phyloP scores from a whole-genome alignment of 2,329 filamentous ascomycete genomes.

The Bipolaris bicolor region DNA sequence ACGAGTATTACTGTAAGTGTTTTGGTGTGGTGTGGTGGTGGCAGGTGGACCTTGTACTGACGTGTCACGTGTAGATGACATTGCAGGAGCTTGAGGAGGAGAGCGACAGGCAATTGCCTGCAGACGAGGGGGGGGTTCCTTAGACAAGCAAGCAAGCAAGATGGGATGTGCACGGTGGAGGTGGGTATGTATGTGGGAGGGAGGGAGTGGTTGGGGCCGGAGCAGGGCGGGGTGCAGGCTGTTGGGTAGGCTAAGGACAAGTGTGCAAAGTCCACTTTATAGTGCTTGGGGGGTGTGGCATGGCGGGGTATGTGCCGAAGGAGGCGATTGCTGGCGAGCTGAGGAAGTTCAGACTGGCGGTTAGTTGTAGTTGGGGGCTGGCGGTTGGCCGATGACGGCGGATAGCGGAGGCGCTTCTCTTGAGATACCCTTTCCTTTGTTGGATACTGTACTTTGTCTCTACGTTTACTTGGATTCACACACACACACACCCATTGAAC shows the following conservation, averaged over 20 bases:
- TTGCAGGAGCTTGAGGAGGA: slow-evolving; percentile 13
- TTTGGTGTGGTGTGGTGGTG: slow-evolving; percentile 18
- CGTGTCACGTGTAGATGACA: slow-evolving; percentile 11
- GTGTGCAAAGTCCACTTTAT: slow-evolving; percentile 1
- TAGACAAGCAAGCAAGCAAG: slow-evolving; percentile 6
- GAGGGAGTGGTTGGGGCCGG: slow-evolving; percentile 2
- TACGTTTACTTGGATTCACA: too few relatives aligned
- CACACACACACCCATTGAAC: too few relatives aligned
- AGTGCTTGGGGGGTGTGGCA: not conserved
- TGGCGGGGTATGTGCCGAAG: slow-evolving; percentile 7
- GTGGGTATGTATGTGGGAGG: not conserved
- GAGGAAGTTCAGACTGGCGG: not conserved
- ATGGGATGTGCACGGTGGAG: slow-evolving; percentile 8
- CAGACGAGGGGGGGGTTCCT: not conserved
- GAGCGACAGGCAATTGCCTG: not conserved
- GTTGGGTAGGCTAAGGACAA: slow-evolving; percentile 14
- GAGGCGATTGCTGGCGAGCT: not conserved
- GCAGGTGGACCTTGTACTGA: slow-evolving; percentile 2
- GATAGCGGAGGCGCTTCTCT: slow-evolving; percentile 21
- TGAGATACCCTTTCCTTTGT: slow-evolving; percentile 37
- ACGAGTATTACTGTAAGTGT: slow-evolving; percentile 87
- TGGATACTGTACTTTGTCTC: slow-evolving; percentile 3
- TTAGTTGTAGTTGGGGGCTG: not conserved
- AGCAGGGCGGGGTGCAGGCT: slow-evolving; percentile 1
- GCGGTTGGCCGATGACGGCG: slow-evolving; percentile 12